Base-by-base conservation (phyloP, 306 rosid species). In the Fragaria vesca region DNA sequence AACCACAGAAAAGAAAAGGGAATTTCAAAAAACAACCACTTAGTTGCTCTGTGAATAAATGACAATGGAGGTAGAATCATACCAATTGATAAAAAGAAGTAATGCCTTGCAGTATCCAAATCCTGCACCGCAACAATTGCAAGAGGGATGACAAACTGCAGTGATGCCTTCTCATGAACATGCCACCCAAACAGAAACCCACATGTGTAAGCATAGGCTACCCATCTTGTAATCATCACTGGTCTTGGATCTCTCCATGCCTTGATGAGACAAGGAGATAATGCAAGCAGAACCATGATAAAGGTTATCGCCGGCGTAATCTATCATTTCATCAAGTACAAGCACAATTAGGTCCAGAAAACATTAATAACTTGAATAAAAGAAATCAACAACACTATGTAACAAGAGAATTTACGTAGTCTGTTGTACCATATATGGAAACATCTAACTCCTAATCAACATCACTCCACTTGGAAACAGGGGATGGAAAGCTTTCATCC, bases 151-250 rank as follows among this genome's bases (percentile, higher is more conserved):
- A 95, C 95, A 82, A 95, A 95, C 85, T 95, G 97, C 71, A 92
- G 92, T 34, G 96, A 92, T 77, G 98, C 98, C 83, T 92, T 95
- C 83, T 95, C 98, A 77, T 95, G 98, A 60, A 92, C 97, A 78
- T 95, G 98, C 98, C 98, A 95, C 73, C 98, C 98, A 80, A 92
- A 92, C 55, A 95, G 76, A 86, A 92, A 95, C 50, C 98, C 97
- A 77, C 97, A 92, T 24, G 90, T 88, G 87, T 89, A 95, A 76
- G 97, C 92, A 88, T 92, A 95, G 80, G 96, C 88, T 84, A 92
- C 75, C 92, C 97, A 95, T 88, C 97, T 89, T 20, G 82, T 82
- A 71, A 92, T 87, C 97, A 81, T 87, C 73, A 78, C 73, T 48
- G 97, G 97, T 79, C 20, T 90, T 55, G 98, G 98, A 76, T 89